Conservation (phyloP, 495 filamentous ascomycete species). For the Penicillium atrosanguineum region DNA sequence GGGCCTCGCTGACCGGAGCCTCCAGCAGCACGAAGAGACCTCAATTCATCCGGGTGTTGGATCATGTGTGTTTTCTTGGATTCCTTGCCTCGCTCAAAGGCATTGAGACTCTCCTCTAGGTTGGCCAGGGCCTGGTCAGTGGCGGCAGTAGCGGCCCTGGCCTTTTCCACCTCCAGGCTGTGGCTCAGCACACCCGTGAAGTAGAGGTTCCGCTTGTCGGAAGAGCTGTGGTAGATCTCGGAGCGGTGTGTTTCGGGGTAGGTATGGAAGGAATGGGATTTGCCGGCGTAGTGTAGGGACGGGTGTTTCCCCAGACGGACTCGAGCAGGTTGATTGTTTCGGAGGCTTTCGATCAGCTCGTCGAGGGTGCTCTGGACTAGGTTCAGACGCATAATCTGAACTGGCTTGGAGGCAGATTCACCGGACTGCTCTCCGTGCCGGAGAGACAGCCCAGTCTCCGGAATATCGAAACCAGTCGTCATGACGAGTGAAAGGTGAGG, state of each 20-base stretch:
- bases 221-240: constrained; percentile 48
- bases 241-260: constrained; percentile 46
- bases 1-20: constrained; percentile 20
- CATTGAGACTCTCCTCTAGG: constrained; percentile 51
- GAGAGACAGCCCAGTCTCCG: constrained; percentile 49
- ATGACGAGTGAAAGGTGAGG: constrained; percentile 18
- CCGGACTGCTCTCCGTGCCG: constrained; percentile 35
- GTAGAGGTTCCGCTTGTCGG: constrained; percentile 44
- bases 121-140: constrained; percentile 54
- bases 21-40: constrained; percentile 26
- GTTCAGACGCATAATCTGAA: constrained; percentile 62
- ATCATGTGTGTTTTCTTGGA: constrained; percentile 51
- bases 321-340: constrained; percentile 58
- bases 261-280: constrained; percentile 50
- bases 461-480: constrained; percentile 46
- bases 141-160: constrained; percentile 50
- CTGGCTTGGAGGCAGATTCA: constrained; percentile 29
- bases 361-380: constrained; percentile 64
- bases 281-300: constrained; percentile 52
- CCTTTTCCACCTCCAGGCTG: constrained; percentile 54
- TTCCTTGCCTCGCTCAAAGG: constrained; percentile 50
- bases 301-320: constrained; percentile 46
- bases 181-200: constrained; percentile 57
- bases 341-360: constrained; percentile 66
- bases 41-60: constrained; percentile 36